Evolutionary conservation across 1,139 yeast species (phyloP), one percentile per base, ranked within the genome.

Genomic region (Scheffersomyces stambukii): DNA sequence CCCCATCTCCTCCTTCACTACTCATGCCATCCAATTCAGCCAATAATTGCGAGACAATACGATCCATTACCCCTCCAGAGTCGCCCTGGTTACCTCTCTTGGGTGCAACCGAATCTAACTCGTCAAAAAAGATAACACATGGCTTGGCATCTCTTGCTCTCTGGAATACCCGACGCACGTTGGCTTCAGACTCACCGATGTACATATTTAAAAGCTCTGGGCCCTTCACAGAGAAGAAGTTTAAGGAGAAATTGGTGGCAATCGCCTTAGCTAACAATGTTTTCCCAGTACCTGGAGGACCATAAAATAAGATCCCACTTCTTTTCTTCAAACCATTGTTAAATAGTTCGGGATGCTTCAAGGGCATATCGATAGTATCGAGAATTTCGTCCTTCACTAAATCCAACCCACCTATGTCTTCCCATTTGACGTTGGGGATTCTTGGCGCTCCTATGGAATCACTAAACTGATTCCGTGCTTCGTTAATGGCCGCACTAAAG

Each of bases 201-300:
- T 91, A 91, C 97, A 89, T 91, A 54, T 91, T 89, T 41, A 89
- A 69, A 36, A 89, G 68, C 54, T 89, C 97, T 1, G 97, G 97
- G 11, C 97, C 97, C 53, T 89, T 89, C 15, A 89, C 96, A 41
- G 95, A 84, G 57, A 91, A 89, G 55, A 91, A 91, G 51, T 91
- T 91, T 41, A 91, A 68, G 3, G 96, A 83, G 50, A 89, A 91
- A 41, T 89, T 86, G 2, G 96, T 85, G 2, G 97, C 97, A 46
- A 91, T 91, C 0, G 97, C 97, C 53, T 91, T 91, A 8, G 97
- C 97, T 36, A 91, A 66, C 24, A 91, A 65, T 0, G 98, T 91
- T 51, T 91, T 91, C 44, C 98, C 98, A 0, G 97, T 91, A 16
- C 98, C 98, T 0, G 98, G 98, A 0, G 97, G 97, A 0, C 98